Base-by-base conservation (phyloP, 345 rosid genomes). In the Camelina laxa region DNA sequence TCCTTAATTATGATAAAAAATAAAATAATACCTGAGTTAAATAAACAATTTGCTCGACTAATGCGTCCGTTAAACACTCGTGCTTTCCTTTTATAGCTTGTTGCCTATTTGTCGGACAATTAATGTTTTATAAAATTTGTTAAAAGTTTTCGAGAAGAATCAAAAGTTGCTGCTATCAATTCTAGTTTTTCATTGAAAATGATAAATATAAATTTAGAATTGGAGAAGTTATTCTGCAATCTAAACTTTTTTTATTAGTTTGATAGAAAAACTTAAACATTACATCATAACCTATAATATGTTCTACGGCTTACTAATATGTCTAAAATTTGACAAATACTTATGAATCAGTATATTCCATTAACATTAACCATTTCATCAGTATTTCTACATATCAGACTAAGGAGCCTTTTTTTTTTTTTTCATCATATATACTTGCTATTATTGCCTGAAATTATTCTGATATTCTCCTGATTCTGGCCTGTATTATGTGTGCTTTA, bases 1-100 rank as follows among this genome's bases (percentile, higher is more conserved):
- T 53, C 19, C 64, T 38, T 24, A 27, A 27, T 27, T 27, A 58
- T 9, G 20, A 21, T 17, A 20, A 75, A 56, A 14, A 45, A 75
- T 35, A 14, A 45, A 13, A 39, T 36, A 39, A 33, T 31, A 48
- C 41, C 4, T 10, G n/a, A 67, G 38, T 60, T 67, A 59, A 75
- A n/a, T 51, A 41, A 51, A 20, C 42, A 61, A 53, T 51, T 16
- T 31, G 30, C 69, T 60, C 55, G 67, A 60, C 67, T 60, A 60
- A 51, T 67, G 50, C 74, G 41, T 69, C 79, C 79, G 75, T 33
- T 63, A 76, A 76, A 69, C 80, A 69, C 70, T 69, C 75, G 66
- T 76, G 75, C 75, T 61, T 76, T 69, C 80, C 75, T 76, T 76
- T 44, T 63, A 45, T 76, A 69, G 75, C 14, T 4, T 62, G 65